phyloP scores from a whole-genome alignment of 2,329 filamentous ascomycete species.

The Arthrinium puccinioides region DNA sequence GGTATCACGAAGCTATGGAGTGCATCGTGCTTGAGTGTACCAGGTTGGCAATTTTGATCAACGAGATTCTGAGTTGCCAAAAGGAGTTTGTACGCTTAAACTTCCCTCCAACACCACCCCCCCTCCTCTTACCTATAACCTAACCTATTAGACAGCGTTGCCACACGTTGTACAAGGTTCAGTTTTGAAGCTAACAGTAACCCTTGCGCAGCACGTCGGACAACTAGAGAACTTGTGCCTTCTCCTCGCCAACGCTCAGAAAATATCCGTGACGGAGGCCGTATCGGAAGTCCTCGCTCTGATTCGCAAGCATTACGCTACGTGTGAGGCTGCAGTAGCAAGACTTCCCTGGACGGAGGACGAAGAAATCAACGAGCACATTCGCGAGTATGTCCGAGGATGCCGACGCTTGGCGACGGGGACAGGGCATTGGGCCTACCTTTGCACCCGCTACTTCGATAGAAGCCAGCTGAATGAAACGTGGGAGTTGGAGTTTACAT shows the following conservation, averaged over 20 bases:
- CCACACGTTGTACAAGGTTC: no score
- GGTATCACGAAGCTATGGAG: constrained; percentile 19
- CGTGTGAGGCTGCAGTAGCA: constrained; percentile 18
- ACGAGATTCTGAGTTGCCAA: constrained; percentile 20
- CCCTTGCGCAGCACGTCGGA: constrained; percentile 12
- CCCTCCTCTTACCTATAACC: background rate
- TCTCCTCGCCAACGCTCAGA: constrained; percentile 19
- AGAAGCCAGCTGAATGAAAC: background rate
- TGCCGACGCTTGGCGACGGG: constrained; percentile 19
- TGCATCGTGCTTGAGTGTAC: constrained; percentile 18
- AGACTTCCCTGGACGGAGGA: constrained; percentile 21
- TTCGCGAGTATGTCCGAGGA: constrained; percentile 17
- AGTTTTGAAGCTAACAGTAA: no score
- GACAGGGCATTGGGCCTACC: constrained; percentile 8
- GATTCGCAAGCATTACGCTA: constrained; percentile 19
- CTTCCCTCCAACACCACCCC: no score
- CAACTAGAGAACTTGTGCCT: constrained; percentile 20
- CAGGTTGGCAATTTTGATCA: constrained; percentile 17
- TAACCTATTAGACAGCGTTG: no score
- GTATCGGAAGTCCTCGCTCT: constrained; percentile 16
- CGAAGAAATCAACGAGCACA: constrained; percentile 16
- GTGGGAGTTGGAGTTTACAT: background rate
- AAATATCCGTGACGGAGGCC: constrained; percentile 13
- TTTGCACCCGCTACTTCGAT: background rate
- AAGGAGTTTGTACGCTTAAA: constrained; percentile 22